Base-by-base conservation (phyloP, 305 asterid species). In the Ajuga reptans region DNA sequence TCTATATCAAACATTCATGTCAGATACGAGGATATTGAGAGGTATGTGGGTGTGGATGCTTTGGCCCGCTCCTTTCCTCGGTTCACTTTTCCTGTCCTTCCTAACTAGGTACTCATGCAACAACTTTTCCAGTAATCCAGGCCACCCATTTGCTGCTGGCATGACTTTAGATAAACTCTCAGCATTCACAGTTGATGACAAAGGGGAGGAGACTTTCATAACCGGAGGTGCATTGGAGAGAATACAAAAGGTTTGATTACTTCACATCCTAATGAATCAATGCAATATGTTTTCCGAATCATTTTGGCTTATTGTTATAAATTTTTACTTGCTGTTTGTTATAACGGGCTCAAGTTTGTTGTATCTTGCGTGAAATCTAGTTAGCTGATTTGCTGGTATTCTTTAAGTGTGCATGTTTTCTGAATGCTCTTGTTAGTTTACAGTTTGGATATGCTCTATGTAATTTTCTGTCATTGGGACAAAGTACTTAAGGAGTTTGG, bases 1-100 rank as follows among this genome's bases (percentile, higher is more conserved):
- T 88, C 97, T 65, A 85, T 93, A 78, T 90, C 97, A 43, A 90
- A 93, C 76, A 84, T 93, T 74, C 98, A 93, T 82, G 82, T 93
- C 85, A 87, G 98, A 90, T 93, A 93, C 58, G 98, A 88, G 82
- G 98, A 93, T 87, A 78, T 82, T 74, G 98, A 93, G 84, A 93
- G 98, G 98, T 93, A 83, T 55, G 46, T 58, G 57, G 36, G 54
- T 72, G 71, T 72, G 42, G 69, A 65, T 69, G 68, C 60, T 58
- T 27, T 42, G 10, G 21, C 59, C 66, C 43, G 8, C 49, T 34
- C 27, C 18, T 21, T 21, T 56, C 57, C 39, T 29, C 16, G 17
- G 39, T 41, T 27, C 43, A 24, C 60, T 51, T 56, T 55, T 50
- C 24, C 55, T 51, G 55, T 70, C 64, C 55, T 56, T 50, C 53